Evolutionary conservation across 768 basidiomycete genomes (phyloP), one percentile per base, ranked within the genome.

Genomic region (Gloeostereum incarnatum): DNA sequence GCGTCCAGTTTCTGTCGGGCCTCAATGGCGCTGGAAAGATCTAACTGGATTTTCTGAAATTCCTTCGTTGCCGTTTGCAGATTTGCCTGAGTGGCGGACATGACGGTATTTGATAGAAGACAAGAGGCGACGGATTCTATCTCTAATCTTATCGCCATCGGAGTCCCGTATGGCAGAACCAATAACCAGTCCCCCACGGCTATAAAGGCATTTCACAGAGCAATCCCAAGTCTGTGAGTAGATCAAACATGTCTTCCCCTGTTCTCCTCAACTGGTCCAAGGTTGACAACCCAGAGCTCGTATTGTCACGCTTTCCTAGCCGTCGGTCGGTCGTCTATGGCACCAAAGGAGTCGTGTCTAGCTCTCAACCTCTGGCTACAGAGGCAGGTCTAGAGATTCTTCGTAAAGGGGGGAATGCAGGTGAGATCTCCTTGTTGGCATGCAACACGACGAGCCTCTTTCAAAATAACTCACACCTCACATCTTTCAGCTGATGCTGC

Each of bases 351-450:
- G 63, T 94, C 23, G 85, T 97, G 3, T 76, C 90, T 6, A 83
- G 82, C 20, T 85, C 87, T 18, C 96, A 99, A 53, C 90, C 96
- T 34, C 68, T 91, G 26, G 96, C 96, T 1, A 80, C 82, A 11
- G 83, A 87, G 53, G 93, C 89, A 13, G 96, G 94, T 0, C 58
- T 98, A 21, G 91, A 96, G 59, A 86, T 99, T 46, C 64, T 99
- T 18, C 69, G 81, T 38, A 84, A 81, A 57, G 96, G 96, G 9
- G 96, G 96, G 36, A 99, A 99, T 63, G 94, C 94, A 49, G 93
- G 89, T 87, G 52, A 33, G 66, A 43, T 31, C 10, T 3, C 27
- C 9, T 22, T 9, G 18, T 16, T 25, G 10, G 13, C n/a, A 20
- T 9, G 25, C 6, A 18, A 5, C 25, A 24, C 11, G 25, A 20